Percentiles rank a stretch among this genome's conserved stretches.
These are phyloP conservation scores for Emiliania huxleyi DNA, from an alignment of 78 protist genomes.

Conservation along the genomic window DNA sequence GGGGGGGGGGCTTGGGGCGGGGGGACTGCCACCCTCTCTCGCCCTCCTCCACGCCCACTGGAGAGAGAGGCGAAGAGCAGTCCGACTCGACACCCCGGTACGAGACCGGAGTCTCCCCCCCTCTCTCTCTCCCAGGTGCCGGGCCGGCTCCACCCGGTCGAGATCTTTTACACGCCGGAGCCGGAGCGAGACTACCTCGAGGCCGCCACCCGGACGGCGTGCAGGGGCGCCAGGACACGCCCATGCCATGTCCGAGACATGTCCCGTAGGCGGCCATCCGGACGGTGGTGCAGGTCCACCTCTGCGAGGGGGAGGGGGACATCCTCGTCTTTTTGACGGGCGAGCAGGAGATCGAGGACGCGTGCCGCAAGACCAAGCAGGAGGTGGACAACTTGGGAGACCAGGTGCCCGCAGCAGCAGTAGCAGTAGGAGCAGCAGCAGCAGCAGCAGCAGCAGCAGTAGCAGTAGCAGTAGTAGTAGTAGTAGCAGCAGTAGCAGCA, in stretches of 20 bases:
- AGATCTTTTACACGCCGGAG: slow-evolving; percentile 89
- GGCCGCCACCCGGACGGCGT: slow-evolving; percentile 91
- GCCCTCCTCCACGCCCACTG: no score
- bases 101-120: no score
- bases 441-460: no score
- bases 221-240: slow-evolving; percentile 34
- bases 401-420: not conserved
- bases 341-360: slow-evolving; percentile 77
- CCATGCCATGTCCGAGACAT: not conserved
- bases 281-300: slow-evolving; percentile 78
- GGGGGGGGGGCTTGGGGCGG: not conserved
- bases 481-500: no score
- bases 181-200: slow-evolving; percentile 95
- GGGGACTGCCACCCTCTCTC: not conserved
- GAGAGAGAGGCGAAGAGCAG: no score
- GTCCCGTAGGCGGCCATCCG: no score
- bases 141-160: slow-evolving; percentile 92
- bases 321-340: slow-evolving; percentile 97
- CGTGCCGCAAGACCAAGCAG: slow-evolving; percentile 44
- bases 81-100: no score
- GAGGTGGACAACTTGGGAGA: slow-evolving; percentile 80
- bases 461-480: no score
- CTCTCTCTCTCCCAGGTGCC: slow-evolving; percentile 68
- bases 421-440: no score
- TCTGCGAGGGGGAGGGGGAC: slow-evolving; percentile 90